A percentile compares a stretch with the other conserved stretches of the same genome.
Conservation (phyloP, 129 eudicot species). For the Pseudognaphalium luteoalbum region DNA sequence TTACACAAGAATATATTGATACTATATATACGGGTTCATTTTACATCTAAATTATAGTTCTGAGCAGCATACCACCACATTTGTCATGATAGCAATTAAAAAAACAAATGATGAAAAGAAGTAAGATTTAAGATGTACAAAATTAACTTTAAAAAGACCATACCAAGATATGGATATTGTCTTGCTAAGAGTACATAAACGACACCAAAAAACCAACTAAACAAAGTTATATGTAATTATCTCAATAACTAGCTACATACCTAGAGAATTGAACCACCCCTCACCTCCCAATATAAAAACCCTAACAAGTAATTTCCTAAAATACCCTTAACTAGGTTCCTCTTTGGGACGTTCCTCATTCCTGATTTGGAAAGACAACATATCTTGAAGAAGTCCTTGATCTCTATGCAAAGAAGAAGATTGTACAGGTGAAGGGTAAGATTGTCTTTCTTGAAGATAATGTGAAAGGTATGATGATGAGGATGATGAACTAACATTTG, state of each 20-base stretch:
- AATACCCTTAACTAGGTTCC: conserved; percentile 34
- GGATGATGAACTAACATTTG: conserved; percentile 17
- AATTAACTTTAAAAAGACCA: conserved; percentile 12
- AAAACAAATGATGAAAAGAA: background rate
- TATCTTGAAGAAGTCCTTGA: conserved; percentile 86
- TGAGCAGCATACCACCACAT: background rate
- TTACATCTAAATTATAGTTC: background rate
- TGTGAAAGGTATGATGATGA: conserved; percentile 21
- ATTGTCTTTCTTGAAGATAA: conserved; percentile 29
- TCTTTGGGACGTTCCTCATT: conserved; percentile 47
- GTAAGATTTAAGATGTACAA: conserved; percentile 8
- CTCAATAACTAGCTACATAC: conserved; percentile 25
- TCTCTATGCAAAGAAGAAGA: conserved; percentile 44
- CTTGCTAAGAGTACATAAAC: conserved; percentile 18
- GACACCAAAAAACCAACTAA: conserved; percentile 23
- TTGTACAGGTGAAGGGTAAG: conserved; percentile 23
- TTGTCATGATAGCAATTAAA: background rate
- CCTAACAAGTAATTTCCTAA: conserved; percentile 10
- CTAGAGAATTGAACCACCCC: background rate
- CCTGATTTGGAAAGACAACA: conserved; percentile 52
- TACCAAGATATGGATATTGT: conserved; percentile 20
- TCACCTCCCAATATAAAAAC: background rate
- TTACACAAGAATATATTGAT: too few relatives aligned
- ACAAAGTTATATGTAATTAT: conserved; percentile 10
- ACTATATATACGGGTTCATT: too few relatives aligned